Conservation (phyloP, 2,329 filamentous ascomycete species). For the Cladorrhinum sp. region DNA sequence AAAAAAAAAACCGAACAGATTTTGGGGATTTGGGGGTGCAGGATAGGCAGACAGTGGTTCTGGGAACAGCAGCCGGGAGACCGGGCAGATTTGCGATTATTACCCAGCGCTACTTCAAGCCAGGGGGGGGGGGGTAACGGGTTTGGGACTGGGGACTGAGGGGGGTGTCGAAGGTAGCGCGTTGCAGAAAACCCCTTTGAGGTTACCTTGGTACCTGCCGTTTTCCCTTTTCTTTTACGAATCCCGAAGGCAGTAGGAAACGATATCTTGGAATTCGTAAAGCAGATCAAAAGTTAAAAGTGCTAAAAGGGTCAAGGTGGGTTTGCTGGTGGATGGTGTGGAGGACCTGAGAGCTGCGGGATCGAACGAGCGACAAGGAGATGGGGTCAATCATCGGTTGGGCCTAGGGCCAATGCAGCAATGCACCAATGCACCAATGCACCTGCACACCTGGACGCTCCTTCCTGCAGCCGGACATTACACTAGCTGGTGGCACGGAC, state of each 20-base stretch:
- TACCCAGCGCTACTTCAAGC: constrained; percentile 22
- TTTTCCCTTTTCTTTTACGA: not conserved
- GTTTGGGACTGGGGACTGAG: constrained; percentile 11
- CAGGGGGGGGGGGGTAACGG: constrained; percentile 17
- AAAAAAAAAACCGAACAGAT: constrained; percentile 9
- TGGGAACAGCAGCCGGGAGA: constrained; percentile 13
- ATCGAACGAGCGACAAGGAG: constrained; percentile 11
- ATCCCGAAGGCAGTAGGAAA: not conserved
- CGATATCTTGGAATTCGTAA: not conserved
- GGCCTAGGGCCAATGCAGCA: constrained; percentile 4
- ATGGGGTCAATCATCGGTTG: constrained; percentile 3
- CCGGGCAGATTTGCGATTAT: constrained; percentile 27
- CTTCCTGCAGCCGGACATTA: constrained; percentile 14
- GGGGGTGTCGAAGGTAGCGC: constrained; percentile 4
- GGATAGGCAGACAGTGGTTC: constrained; percentile 8
- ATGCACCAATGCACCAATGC: constrained; percentile 1
- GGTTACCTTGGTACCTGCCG: not conserved
- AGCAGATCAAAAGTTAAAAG: not conserved
- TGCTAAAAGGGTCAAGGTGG: not conserved
- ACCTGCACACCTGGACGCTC: constrained; percentile 1
- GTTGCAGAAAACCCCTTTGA: constrained; percentile 10
- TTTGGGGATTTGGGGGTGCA: constrained; percentile 11
- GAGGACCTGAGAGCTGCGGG: constrained; percentile 7
- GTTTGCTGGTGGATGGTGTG: constrained; percentile 1
- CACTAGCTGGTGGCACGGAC: constrained; percentile 17